Evolutionary conservation across 768 basidiomycete species (phyloP).

Genomic region (Amanita muscaria): DNA sequence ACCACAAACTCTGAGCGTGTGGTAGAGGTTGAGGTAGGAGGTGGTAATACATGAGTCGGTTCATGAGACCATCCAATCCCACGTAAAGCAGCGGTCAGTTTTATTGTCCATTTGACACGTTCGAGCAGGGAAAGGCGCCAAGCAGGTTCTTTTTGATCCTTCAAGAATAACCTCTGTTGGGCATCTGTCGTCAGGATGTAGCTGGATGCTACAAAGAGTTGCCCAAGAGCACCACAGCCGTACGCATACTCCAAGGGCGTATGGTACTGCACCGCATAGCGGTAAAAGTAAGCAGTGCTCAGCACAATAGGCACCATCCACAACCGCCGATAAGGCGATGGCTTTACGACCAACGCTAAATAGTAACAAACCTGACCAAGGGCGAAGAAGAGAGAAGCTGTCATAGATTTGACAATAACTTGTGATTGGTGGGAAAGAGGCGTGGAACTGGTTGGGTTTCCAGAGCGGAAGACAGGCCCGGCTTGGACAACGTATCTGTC

Average conservation of each 20-base stretch:
- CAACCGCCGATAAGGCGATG: slow-evolving; percentile 10
- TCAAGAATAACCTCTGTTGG: slow-evolving; percentile 6
- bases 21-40: slow-evolving; percentile 12
- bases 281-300: slow-evolving; percentile 9
- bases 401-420: neutral
- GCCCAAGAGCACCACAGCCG: slow-evolving; percentile 6
- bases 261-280: neutral
- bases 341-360: slow-evolving; percentile 7
- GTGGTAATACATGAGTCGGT: slow-evolving; percentile 13
- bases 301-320: slow-evolving; percentile 10
- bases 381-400: neutral
- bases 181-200: slow-evolving; percentile 11
- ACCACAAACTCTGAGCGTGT: slow-evolving; percentile 20
- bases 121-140: slow-evolving; percentile 6
- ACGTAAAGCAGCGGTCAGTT: slow-evolving; percentile 21
- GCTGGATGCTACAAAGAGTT: slow-evolving; percentile 7
- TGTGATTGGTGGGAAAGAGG: neutral
- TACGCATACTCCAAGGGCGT: slow-evolving; percentile 10
- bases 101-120: slow-evolving; percentile 22
- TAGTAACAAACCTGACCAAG: slow-evolving; percentile 1
- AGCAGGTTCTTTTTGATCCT: slow-evolving; percentile 5
- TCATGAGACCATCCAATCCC: slow-evolving; percentile 28
- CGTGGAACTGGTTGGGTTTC: neutral
- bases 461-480: no score
- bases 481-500: no score